phyloP scores from a whole-genome alignment of 2,329 filamentous ascomycete genomes.

The Magnaporthiopsis incrustans region DNA sequence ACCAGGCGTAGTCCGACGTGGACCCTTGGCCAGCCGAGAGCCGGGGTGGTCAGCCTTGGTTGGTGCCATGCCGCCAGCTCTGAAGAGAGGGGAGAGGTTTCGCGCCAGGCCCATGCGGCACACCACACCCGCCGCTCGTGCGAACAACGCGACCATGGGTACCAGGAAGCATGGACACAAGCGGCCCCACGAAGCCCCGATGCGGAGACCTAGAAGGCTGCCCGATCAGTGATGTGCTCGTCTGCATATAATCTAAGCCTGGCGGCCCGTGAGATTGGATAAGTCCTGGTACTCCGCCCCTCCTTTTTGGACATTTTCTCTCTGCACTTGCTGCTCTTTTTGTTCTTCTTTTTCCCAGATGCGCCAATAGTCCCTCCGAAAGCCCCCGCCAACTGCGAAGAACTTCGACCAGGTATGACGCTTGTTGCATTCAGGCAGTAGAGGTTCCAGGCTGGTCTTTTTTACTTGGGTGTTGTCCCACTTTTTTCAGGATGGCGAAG shows the following conservation, averaged over 20 bases:
- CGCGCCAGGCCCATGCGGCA: background rate
- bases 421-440: background rate
- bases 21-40: background rate
- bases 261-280: background rate
- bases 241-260: background rate
- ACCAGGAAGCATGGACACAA: background rate
- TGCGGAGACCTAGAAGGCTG: background rate
- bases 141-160: background rate
- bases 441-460: background rate
- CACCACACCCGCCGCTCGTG: background rate
- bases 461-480: background rate
- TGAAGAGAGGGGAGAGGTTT: background rate
- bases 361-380: background rate
- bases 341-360: background rate
- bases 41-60: background rate
- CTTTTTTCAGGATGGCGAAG: background rate
- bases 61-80: background rate
- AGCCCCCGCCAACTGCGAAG: background rate
- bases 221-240: background rate
- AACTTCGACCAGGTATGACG: background rate
- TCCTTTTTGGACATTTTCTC: background rate
- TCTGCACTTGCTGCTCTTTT: background rate
- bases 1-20: background rate
- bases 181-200: background rate
- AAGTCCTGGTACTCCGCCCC: background rate